phyloP scores from a whole-genome alignment of 768 basidiomycete species.

The Hericium erinaceus region DNA sequence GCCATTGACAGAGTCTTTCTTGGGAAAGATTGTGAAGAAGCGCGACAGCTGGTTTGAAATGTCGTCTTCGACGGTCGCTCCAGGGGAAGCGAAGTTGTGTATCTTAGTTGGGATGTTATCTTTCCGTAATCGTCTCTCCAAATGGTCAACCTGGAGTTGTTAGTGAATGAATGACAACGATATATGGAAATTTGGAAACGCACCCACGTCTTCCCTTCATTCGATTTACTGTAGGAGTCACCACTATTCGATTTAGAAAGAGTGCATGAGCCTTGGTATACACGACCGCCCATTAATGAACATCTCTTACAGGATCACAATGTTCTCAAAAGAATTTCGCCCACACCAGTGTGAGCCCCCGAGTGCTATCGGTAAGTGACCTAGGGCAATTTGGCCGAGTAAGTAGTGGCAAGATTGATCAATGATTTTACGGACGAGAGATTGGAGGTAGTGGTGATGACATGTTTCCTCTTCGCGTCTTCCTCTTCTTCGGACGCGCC shows the following conservation, averaged over 20 bases:
- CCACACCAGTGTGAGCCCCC: not conserved
- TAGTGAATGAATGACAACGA: not conserved
- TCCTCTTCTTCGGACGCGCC: not conserved
- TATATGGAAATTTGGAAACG: not conserved
- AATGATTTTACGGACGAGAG: not conserved
- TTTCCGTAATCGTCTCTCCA: not conserved
- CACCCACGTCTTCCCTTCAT: not conserved
- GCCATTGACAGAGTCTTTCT: not conserved
- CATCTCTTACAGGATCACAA: not conserved
- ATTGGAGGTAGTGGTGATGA: not conserved
- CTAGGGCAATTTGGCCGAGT: not conserved
- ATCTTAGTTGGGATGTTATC: not conserved
- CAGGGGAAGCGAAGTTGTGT: conserved; percentile 15
- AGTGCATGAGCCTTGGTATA: not conserved
- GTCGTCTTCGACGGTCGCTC: conserved; percentile 20
- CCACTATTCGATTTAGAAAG: not conserved
- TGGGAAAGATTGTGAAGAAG: conserved; percentile 9
- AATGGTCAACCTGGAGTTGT: not conserved
- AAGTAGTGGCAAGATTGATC: not conserved
- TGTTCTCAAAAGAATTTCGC: not conserved
- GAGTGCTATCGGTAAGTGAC: not conserved
- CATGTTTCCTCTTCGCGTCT: not conserved
- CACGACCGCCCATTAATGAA: not conserved
- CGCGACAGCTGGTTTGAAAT: conserved; percentile 9
- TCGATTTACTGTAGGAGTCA: not conserved